Evolutionary conservation across 768 basidiomycete species (phyloP).

Genomic region (Hericium alpestre): DNA sequence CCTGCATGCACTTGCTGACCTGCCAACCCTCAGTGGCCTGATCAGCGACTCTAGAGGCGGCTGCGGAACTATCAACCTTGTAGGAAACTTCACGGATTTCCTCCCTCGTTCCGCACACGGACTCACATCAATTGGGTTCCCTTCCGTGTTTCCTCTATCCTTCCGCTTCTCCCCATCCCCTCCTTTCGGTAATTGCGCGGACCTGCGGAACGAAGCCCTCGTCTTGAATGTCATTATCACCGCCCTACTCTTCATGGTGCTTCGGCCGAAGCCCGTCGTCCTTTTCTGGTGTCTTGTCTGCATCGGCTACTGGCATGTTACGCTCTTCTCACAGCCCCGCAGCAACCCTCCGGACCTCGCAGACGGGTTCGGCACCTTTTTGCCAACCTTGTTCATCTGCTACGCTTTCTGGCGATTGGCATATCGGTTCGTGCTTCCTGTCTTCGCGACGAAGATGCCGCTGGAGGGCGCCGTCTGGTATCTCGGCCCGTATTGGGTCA

Average conservation of each 20-base stretch:
- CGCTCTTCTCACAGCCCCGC: slow-evolving; percentile 67
- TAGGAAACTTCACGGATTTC: slow-evolving; percentile 68
- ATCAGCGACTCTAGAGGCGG: slow-evolving; percentile 58
- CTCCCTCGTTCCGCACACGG: slow-evolving; percentile 49
- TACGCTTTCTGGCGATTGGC: slow-evolving; percentile 74
- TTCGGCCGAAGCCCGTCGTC: slow-evolving; percentile 61
- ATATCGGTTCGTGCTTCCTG: slow-evolving; percentile 63
- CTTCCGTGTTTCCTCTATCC: slow-evolving; percentile 62
- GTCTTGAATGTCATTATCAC: slow-evolving; percentile 65
- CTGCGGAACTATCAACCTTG: slow-evolving; percentile 59
- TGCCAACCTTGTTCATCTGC: slow-evolving; percentile 67
- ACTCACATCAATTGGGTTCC: slow-evolving; percentile 63
- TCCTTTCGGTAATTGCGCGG: slow-evolving; percentile 51
- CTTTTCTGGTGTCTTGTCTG: slow-evolving; percentile 70
- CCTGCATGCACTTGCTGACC: background rate
- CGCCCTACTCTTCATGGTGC: slow-evolving; percentile 55
- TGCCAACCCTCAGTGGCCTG: slow-evolving; percentile 38
- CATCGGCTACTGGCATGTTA: slow-evolving; percentile 80
- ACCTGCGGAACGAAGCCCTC: slow-evolving; percentile 59
- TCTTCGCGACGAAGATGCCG: slow-evolving; percentile 48
- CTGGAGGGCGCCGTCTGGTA: slow-evolving; percentile 69
- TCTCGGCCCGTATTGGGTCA: slow-evolving; percentile 69
- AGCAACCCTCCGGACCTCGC: slow-evolving; percentile 58
- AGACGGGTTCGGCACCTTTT: slow-evolving; percentile 64
- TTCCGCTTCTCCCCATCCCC: slow-evolving; percentile 44